Base-by-base conservation (phyloP, 148 eudicot species). In the Nepenthes gracilis region DNA sequence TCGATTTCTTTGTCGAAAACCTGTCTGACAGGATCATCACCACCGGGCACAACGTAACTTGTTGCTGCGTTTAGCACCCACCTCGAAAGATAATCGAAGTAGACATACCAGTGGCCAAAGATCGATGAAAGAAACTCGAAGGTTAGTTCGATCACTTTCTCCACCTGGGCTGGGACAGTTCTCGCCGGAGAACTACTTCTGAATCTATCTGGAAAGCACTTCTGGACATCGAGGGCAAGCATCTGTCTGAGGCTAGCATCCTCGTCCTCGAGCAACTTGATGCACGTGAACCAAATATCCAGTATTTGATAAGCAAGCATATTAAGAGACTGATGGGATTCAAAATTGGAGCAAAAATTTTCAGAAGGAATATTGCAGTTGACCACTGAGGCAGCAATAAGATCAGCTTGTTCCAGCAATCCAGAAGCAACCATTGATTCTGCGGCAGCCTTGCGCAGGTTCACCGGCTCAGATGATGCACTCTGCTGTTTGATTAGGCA, bases 1-100 rank as follows among this genome's bases (percentile, higher is more conserved):
- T 93, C 99, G 23, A 93, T 80, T 75, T 93, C 99, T 77, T 88
- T 86, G 82, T 93, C 99, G 49, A 93, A 93, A 67, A 93, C 95
- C 54, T 79, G 81, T 67, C 86, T 79, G 33, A 93, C 80, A 66
- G 86, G 96, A 71, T 93, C 88, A 71, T 93, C 88, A 54, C 89
- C 89, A 52, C 73, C 55, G 11, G 96, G 75, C 15, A 64, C 76
- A 55, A 65, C 76, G 55, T 48, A 66, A 75, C 81, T 83, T 23
- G 23, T 23, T 47, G 85, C 81, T 48, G 85, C 75, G 54, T 78
- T 74, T n/a, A 81, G 45, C 58, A 84, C 75, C 80, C 89, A 85
- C 14, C 45, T 73, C 37, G 79, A 56, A 51, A 93, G 88, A 81
- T 77, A 84, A 65, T 84, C 84, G 12, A 88, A 71, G 67, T 77